Percentiles rank a stretch among this genome's conserved stretches.
These are phyloP conservation scores for Isatis lusitanica DNA, from an alignment of 441 rosid species.

Conservation along the genomic window DNA sequence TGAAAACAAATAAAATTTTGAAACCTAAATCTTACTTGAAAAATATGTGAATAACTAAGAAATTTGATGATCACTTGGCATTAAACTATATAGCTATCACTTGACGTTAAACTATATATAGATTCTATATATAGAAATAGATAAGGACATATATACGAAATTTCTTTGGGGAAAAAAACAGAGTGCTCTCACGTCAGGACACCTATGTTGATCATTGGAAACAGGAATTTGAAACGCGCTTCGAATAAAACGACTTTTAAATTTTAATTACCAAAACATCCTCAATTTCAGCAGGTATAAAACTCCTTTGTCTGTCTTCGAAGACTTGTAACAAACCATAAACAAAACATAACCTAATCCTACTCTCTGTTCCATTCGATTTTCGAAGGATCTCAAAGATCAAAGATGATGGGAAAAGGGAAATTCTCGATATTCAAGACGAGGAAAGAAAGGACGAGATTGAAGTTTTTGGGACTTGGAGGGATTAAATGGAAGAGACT, in stretches of 20 bases:
- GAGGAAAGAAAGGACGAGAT: conserved; percentile 33
- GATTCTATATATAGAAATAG: neutral
- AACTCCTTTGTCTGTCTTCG: neutral
- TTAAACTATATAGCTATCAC: neutral
- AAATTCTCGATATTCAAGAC: conserved; percentile 14
- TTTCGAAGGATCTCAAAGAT: neutral
- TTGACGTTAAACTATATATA: neutral
- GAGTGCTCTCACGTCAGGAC: conserved; percentile 31
- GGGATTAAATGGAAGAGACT: conserved; percentile 36
- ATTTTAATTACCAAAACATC: neutral
- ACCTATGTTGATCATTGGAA: conserved; percentile 25
- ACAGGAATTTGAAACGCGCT: conserved; percentile 23
- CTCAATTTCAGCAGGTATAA: neutral
- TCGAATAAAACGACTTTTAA: neutral
- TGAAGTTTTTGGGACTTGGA: conserved; percentile 28
- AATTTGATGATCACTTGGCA: neutral
- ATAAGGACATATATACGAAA: neutral
- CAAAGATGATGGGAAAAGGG: conserved; percentile 18
- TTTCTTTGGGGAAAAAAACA: conserved; percentile 21
- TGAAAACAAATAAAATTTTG: no score
- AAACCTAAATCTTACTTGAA: no score
- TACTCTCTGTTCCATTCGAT: neutral
- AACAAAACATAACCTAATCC: conserved; percentile 12
- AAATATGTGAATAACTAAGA: no score
- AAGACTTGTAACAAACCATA: neutral